Conservation (phyloP, 768 basidiomycete species). For the Lepiota subincarnata region DNA sequence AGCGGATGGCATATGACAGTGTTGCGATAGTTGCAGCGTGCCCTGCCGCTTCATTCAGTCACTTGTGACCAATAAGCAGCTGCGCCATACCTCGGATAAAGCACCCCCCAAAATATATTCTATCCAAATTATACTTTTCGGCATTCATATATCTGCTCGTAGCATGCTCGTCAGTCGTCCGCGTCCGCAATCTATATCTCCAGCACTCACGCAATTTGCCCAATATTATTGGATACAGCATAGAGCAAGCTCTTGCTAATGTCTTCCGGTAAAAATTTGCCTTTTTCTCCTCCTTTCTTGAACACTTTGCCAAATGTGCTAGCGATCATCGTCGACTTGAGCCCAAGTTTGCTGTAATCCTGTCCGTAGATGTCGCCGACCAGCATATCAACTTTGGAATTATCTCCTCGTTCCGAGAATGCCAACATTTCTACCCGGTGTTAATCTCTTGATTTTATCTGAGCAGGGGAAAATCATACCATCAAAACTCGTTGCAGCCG, state of each 20-base stretch:
- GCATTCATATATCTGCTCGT: constrained; percentile 92
- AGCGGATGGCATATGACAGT: constrained; percentile 96
- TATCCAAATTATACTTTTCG: constrained; percentile 93
- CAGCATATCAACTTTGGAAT: constrained; percentile 94
- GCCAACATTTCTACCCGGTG: constrained; percentile 81
- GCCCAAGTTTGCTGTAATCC: constrained; percentile 90
- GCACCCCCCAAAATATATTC: constrained; percentile 98
- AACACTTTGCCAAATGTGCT: constrained; percentile 99
- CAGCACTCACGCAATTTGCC: constrained; percentile 92
- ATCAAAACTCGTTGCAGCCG: constrained; percentile 94
- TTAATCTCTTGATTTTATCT: constrained; percentile 9
- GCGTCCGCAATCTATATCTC: constrained; percentile 4
- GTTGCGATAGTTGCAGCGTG: constrained; percentile 97
- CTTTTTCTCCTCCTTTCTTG: constrained; percentile 78
- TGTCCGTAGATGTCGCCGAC: constrained; percentile 99
- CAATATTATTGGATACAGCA: constrained; percentile 98
- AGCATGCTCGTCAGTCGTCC: constrained; percentile 2
- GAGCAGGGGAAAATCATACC: constrained; percentile 56
- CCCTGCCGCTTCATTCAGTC: constrained; percentile 43
- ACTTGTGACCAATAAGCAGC: constrained; percentile 4
- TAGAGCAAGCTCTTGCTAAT: constrained; percentile 93
- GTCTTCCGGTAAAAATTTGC: constrained; percentile 83
- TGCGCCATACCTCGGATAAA: constrained; percentile 84
- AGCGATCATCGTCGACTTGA: constrained; percentile 97
- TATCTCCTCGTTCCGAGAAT: constrained; percentile 91